Evolutionary conservation across 179 eudicot species (phyloP).

Genomic region (Corrigiola litoralis): DNA sequence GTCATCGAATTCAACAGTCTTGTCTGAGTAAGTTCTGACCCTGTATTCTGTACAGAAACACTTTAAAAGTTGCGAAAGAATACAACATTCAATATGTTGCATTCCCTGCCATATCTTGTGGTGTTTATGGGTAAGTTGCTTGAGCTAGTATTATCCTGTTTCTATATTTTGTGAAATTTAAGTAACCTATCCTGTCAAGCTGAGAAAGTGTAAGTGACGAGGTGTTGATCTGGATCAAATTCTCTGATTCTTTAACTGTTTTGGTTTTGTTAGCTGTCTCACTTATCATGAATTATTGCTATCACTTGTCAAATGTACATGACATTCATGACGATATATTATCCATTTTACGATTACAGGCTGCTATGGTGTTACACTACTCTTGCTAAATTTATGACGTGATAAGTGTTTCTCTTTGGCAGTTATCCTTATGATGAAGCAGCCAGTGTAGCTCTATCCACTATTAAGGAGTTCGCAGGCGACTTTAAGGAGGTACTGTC

Average conservation of each 20-base stretch:
- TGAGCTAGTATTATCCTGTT: background rate
- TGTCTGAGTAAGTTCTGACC: no score
- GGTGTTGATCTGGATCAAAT: no score
- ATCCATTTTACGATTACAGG: no score
- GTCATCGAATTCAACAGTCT: background rate
- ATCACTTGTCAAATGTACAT: no score
- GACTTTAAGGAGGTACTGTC: conserved; percentile 62
- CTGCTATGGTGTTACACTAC: background rate
- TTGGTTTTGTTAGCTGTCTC: no score
- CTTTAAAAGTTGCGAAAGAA: conserved; percentile 74
- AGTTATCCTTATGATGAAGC: conserved; percentile 91
- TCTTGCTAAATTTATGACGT: background rate
- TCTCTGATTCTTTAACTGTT: no score
- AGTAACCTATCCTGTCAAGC: no score
- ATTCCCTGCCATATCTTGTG: conserved; percentile 88
- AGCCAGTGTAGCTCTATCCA: conserved; percentile 66
- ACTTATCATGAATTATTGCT: no score
- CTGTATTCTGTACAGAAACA: conserved; percentile 68
- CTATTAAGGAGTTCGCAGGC: conserved; percentile 50
- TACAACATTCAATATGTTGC: conserved; percentile 69
- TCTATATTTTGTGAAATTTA: background rate
- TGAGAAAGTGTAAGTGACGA: no score
- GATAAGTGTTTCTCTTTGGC: conserved; percentile 16
- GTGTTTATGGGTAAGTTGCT: conserved; percentile 58
- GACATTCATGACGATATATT: no score